A percentile compares a stretch with the other conserved stretches of the same genome.
phyloP scores from a whole-genome alignment of 1,284 basidiomycete genomes.

The Schizopora paradoxa region DNA sequence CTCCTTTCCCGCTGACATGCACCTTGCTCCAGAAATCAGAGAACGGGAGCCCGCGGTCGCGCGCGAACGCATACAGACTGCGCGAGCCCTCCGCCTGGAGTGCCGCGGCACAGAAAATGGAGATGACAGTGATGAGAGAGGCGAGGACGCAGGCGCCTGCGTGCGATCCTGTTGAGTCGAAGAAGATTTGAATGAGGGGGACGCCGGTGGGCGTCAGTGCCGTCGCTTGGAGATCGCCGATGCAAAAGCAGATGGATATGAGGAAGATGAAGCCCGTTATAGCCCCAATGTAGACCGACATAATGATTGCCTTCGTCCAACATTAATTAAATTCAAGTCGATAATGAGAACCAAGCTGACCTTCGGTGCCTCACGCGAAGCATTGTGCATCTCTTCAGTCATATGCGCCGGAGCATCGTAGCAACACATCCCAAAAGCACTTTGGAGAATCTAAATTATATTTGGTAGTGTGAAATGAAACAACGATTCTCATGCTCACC shows the following conservation, averaged over 20 bases:
- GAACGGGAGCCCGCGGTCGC: conserved; percentile 15
- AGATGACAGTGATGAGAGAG: conserved; percentile 12
- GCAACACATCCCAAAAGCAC: conserved; percentile 17
- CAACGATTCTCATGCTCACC: background rate
- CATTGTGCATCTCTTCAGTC: conserved; percentile 18
- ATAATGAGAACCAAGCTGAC: background rate
- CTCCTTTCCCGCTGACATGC: too few relatives aligned
- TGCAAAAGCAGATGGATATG: conserved; percentile 16
- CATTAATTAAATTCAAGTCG: background rate
- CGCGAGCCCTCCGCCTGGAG: conserved; percentile 16
- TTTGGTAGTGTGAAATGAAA: background rate
- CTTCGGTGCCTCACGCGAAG: conserved; percentile 15
- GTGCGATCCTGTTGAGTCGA: conserved; percentile 14
- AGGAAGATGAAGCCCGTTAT: conserved; percentile 16
- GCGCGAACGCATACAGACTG: conserved; percentile 16
- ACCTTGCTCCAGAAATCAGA: conserved; percentile 14
- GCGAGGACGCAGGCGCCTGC: conserved; percentile 14
- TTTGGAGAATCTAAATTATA: conserved; percentile 12
- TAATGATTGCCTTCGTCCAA: conserved; percentile 12
- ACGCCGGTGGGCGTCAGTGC: conserved; percentile 14
- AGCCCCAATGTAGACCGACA: conserved; percentile 17
- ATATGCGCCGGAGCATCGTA: conserved; percentile 17
- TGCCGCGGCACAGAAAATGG: conserved; percentile 13
- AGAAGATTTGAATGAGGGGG: conserved; percentile 18
- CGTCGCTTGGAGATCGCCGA: conserved; percentile 13